These are phyloP conservation scores for Podospora pseudocomata DNA, from an alignment of 495 filamentous ascomycete species.

Conservation along the genomic window DNA sequence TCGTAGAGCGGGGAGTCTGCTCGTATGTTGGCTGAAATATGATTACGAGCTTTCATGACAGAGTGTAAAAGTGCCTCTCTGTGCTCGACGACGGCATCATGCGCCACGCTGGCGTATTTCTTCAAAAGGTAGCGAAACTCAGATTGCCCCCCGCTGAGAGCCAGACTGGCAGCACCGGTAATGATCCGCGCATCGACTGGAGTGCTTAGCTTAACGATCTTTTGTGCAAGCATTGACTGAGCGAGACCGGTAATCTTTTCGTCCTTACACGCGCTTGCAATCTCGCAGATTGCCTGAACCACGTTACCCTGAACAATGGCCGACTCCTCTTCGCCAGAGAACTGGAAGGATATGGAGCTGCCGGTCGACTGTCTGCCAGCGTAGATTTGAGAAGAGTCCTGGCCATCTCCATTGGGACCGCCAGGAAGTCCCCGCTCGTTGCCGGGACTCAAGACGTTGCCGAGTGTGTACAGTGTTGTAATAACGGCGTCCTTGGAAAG, in stretches of 20 bases:
- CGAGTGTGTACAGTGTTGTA: slow-evolving; percentile 88
- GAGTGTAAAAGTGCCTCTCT: slow-evolving; percentile 57
- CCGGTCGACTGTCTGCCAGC: slow-evolving; percentile 56
- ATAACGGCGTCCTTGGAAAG: slow-evolving; percentile 91
- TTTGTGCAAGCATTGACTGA: slow-evolving; percentile 93
- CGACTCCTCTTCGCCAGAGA: slow-evolving; percentile 69
- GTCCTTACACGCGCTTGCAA: slow-evolving; percentile 76
- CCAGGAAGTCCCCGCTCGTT: slow-evolving; percentile 42
- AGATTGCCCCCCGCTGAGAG: slow-evolving; percentile 63
- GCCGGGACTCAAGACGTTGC: slow-evolving; percentile 80
- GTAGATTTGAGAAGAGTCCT: slow-evolving; percentile 44
- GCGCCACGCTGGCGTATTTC: slow-evolving; percentile 68
- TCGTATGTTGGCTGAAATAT: slow-evolving; percentile 65
- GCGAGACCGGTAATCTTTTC: slow-evolving; percentile 90
- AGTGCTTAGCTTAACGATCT: slow-evolving; percentile 76
- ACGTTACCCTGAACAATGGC: slow-evolving; percentile 70
- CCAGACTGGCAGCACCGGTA: slow-evolving; percentile 72
- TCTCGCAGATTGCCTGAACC: slow-evolving; percentile 82
- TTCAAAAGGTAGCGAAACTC: slow-evolving; percentile 85
- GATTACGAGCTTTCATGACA: slow-evolving; percentile 69
- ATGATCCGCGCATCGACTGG: slow-evolving; percentile 79
- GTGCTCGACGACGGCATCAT: slow-evolving; percentile 65
- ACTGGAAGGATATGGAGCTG: slow-evolving; percentile 73
- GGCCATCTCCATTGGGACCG: slow-evolving; percentile 35
- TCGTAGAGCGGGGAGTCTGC: slow-evolving; percentile 67